Conservation (phyloP, 108 stramenopile species). For the Ochromonas danica region DNA sequence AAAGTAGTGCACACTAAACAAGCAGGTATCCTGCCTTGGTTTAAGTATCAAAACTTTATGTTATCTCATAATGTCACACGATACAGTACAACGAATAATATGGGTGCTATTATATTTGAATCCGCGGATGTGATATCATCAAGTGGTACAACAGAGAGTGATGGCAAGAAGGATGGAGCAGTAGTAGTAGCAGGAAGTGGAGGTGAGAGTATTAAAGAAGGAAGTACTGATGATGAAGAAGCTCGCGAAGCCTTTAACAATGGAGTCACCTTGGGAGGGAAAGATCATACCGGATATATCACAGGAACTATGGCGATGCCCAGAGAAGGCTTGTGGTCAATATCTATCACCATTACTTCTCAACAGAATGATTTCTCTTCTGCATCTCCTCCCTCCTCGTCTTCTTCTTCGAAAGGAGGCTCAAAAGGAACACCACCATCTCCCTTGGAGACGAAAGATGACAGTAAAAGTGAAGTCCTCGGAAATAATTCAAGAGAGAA, state of each 20-base stretch:
- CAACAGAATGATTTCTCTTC: neutral
- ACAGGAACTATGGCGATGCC: neutral
- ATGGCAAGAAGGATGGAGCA: no score
- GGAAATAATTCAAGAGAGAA: no score
- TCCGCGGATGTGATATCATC: neutral
- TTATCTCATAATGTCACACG: neutral
- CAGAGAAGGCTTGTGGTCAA: neutral
- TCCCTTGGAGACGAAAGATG: no score
- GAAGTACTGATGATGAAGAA: no score
- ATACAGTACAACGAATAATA: neutral
- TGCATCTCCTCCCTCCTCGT: no score
- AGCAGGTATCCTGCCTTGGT: slow-evolving; percentile 21
- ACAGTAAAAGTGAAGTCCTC: no score
- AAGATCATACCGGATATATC: neutral
- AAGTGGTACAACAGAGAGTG: neutral
- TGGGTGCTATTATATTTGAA: slow-evolving; percentile 26
- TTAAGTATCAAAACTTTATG: neutral
- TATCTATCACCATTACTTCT: neutral
- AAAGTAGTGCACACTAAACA: neutral
- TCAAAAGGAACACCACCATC: no score
- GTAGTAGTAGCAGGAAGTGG: no score
- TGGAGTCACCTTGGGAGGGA: neutral
- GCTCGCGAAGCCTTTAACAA: neutral
- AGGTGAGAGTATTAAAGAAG: no score
- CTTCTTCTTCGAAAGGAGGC: no score